Base-by-base conservation (phyloP, 768 basidiomycete genomes). In the Botryobasidium botryosum region DNA sequence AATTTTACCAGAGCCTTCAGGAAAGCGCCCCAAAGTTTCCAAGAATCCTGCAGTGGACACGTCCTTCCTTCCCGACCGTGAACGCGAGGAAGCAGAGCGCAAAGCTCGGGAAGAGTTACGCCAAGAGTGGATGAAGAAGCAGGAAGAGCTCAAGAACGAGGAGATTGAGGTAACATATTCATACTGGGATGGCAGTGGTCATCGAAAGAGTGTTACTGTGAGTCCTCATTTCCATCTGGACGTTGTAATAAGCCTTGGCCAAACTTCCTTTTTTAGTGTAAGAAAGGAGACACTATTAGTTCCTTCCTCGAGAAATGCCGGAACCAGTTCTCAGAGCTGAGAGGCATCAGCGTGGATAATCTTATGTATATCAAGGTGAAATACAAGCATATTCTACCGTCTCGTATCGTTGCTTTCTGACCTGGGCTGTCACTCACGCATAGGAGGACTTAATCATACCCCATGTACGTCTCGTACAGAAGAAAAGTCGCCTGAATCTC, bases 361-460 rank as follows among this genome's bases (percentile, higher is more conserved):
- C 62, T 99, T 29, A 97, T 97, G 91, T 99, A 97, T 63, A 74
- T 99, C 62, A 96, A 96, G 74, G 85, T 81, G 48, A 45, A 70
- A 37, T 31, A 29, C 41, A 20, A 5, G 25, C 10, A 25, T 23
- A 7, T 28, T 38, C 13, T 35, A 8, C 23, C 13, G 18, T n/a
- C n/a, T n/a, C n/a, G n/a, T n/a, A n/a, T n/a, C n/a, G n/a, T n/a
- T n/a, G n/a, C n/a, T n/a, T n/a, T n/a, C n/a, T n/a, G n/a, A n/a
- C n/a, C n/a, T n/a, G n/a, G n/a, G n/a, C n/a, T n/a, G n/a, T n/a
- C n/a, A n/a, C n/a, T n/a, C n/a, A n/a, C n/a, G n/a, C n/a, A 29
- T 53, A 94, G 83, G 94, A 99, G 67, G 94, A 99, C 57, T 66
- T 99, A 42, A 91, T 99, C 52, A 88, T 99, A 56, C 94, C 94